These are phyloP conservation scores for Xylaria sp. DNA, from an alignment of 2,329 filamentous ascomycete species.

Conservation along the genomic window DNA sequence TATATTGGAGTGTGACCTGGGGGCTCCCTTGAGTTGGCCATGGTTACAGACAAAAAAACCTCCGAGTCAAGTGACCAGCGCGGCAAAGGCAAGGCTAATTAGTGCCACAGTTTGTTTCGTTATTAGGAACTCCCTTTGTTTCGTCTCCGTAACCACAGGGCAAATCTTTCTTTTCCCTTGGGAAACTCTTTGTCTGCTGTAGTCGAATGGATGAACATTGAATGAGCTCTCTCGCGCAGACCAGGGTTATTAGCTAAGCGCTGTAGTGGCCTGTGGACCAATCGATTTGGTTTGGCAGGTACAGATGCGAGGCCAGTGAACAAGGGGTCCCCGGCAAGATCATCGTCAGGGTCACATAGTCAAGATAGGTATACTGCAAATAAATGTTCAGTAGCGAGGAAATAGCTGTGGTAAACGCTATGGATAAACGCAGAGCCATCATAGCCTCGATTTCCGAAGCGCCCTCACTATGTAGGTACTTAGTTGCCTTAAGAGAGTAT, in stretches of 20 bases:
- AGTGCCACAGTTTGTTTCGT: neutral
- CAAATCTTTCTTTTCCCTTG: conserved; percentile 34
- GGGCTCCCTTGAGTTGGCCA: conserved; percentile 3
- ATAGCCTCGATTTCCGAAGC: neutral
- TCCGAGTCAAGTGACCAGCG: conserved; percentile 17
- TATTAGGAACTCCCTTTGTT: conserved; percentile 34
- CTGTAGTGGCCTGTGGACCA: conserved; percentile 44
- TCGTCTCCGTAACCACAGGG: conserved; percentile 39
- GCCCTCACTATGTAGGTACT: neutral
- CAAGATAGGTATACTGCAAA: neutral
- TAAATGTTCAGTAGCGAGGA: neutral
- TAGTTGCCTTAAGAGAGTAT: neutral
- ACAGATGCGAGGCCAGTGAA: conserved; percentile 10
- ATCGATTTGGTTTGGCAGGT: conserved; percentile 42
- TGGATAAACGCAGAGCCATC: conserved; percentile 7
- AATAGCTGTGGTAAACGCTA: neutral
- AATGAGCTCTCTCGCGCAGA: conserved; percentile 25
- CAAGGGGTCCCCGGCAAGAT: conserved; percentile 12
- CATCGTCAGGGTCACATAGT: neutral
- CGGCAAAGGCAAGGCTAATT: conserved; percentile 14
- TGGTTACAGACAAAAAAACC: conserved; percentile 19
- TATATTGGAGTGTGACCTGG: conserved; percentile 20
- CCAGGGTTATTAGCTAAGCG: conserved; percentile 44
- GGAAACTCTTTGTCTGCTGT: conserved; percentile 43
- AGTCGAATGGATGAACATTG: conserved; percentile 33